Conservation (phyloP, 768 basidiomycete genomes). For the Suillus subaureus region DNA sequence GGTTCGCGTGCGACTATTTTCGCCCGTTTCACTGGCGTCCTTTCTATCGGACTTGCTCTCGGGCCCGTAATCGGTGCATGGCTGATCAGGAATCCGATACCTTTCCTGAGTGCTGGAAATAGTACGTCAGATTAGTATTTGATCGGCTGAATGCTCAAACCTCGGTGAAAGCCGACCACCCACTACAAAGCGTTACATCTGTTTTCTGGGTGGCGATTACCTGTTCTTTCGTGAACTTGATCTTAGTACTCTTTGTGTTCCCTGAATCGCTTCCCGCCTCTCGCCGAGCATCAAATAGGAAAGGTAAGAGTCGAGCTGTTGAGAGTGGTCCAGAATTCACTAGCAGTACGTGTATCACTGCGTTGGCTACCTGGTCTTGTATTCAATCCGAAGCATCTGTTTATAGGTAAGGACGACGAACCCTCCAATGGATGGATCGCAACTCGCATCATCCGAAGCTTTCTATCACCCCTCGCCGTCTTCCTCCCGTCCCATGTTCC, state of each 20-base stretch:
- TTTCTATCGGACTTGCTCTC: slow-evolving; percentile 74
- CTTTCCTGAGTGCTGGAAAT: slow-evolving; percentile 30
- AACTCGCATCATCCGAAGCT: slow-evolving; percentile 38
- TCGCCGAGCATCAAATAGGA: slow-evolving; percentile 27
- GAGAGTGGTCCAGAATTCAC: slow-evolving; percentile 14
- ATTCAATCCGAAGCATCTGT: neutral
- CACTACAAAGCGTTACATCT: slow-evolving; percentile 42
- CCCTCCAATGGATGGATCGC: slow-evolving; percentile 9
- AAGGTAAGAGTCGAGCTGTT: slow-evolving; percentile 32
- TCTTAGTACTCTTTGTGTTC: slow-evolving; percentile 62
- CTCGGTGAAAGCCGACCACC: slow-evolving; percentile 27
- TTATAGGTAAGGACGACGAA: neutral
- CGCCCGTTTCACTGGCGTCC: slow-evolving; percentile 70
- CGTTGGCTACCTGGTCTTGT: neutral
- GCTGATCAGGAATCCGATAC: slow-evolving; percentile 48
- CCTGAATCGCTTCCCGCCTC: slow-evolving; percentile 53
- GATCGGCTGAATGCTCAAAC: slow-evolving; percentile 13
- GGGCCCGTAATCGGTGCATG: slow-evolving; percentile 73
- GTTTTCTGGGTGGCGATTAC: slow-evolving; percentile 58
- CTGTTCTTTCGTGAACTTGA: slow-evolving; percentile 48
- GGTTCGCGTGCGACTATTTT: slow-evolving; percentile 77
- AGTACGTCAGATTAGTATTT: slow-evolving; percentile 17
- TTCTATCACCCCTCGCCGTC: slow-evolving; percentile 68
- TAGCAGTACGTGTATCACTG: slow-evolving; percentile 16
- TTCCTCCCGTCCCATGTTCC: slow-evolving; percentile 62